A percentile compares a stretch with the other conserved stretches of the same genome.
These are phyloP conservation scores for Ceratocystiopsis minuta DNA, from an alignment of 2,329 filamentous ascomycete species.

Conservation along the genomic window DNA sequence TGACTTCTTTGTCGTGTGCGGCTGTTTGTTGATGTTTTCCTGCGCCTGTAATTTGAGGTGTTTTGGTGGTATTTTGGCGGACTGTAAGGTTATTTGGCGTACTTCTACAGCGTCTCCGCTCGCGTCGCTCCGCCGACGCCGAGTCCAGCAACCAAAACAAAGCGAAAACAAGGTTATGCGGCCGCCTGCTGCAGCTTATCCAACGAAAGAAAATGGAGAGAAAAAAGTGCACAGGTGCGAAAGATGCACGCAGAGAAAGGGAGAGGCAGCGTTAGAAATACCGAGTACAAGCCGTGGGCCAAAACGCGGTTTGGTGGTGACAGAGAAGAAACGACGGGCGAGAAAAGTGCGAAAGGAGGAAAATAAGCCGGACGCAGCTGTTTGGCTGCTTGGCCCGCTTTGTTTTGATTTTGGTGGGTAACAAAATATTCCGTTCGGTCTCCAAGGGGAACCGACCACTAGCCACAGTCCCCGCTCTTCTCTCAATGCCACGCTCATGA, in stretches of 20 bases:
- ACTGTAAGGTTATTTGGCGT: background rate
- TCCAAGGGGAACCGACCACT: conserved; percentile 10
- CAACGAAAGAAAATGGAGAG: background rate
- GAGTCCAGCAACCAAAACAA: background rate
- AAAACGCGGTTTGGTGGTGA: background rate
- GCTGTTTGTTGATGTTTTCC: background rate
- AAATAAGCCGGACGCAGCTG: conserved; percentile 3
- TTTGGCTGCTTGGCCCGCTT: conserved; percentile 8
- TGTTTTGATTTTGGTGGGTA: conserved; percentile 13
- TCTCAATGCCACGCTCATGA: no score
- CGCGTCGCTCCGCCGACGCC: conserved; percentile 4
- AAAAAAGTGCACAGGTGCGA: conserved; percentile 1
- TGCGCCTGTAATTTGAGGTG: conserved; percentile 1
- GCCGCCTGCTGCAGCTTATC: no score
- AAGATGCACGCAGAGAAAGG: background rate
- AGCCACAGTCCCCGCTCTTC: no score
- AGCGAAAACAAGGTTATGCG: background rate
- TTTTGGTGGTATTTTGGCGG: conserved; percentile 3
- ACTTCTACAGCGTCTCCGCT: background rate
- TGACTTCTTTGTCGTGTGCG: background rate
- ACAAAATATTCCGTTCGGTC: conserved; percentile 8
- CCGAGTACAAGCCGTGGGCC: background rate
- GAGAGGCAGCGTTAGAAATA: background rate
- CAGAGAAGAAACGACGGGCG: background rate
- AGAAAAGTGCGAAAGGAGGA: conserved; percentile 1